Base-by-base conservation (phyloP, 345 rosid species). In the Arabidopsis suecica region DNA sequence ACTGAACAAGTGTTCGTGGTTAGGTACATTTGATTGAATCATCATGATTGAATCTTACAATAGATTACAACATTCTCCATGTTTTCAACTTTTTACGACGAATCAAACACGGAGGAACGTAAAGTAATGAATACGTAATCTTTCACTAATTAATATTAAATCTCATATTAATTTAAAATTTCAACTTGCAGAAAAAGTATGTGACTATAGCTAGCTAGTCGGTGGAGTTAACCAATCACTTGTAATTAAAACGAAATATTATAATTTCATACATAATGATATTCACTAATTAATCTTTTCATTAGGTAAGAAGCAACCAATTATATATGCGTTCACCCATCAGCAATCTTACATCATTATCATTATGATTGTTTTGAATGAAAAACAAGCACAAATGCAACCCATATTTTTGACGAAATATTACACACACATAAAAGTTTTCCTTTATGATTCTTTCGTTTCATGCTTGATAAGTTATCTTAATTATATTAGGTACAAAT, bases 271-370 rank as follows among this genome's bases (percentile, higher is more conserved):
- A 38, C 48, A 69, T 55, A 18, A 76, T 69, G 65, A 76, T 76
- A 66, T 62, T 57, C 66, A 76, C 75, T 69, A 55, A 45, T 77
- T 62, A 69, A 45, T 62, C 53, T 62, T 75, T 69, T 77, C 66
- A 51, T 77, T 77, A n/a, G 65, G 75, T 62, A 45, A 69, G 80
- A 69, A 37, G 71, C 45, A 76, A 76, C 75, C 66, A 54, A 55
- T 63, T 55, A 3, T 60, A 56, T 47, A 62, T 48, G 50, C 34
- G 51, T 53, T 62, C 70, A 53, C 48, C 41, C 66, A 75, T 77
- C 75, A 69, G 60, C 71, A 47, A 69, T 18, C 25, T 69, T 70
- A 55, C 58, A 45, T 44, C 66, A 20, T 45, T 28, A 45, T 44
- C 66, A 20, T 45, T 28, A 56, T 12, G 30, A 33, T 65, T 64